phyloP scores from a whole-genome alignment of 352 stramenopile genomes.

The Pythium guiyangense region DNA sequence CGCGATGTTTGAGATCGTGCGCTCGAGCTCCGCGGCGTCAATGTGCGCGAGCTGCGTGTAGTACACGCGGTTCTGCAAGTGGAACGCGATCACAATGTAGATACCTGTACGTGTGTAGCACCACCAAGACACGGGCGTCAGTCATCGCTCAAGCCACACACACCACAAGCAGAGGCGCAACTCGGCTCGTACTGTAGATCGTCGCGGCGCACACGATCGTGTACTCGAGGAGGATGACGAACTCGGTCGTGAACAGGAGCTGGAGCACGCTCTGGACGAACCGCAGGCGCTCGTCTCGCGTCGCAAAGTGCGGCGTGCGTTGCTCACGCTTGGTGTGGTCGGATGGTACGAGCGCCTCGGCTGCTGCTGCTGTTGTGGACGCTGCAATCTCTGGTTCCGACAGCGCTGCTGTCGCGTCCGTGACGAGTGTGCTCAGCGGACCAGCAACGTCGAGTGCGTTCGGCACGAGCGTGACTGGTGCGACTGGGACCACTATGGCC shows the following conservation, averaged over 20 bases:
- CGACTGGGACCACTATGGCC: conserved; percentile 1
- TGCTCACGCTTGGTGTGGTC: background rate
- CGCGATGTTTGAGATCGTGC: conserved; percentile 12
- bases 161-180: background rate
- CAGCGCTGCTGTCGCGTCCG: background rate
- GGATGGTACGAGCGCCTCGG: background rate
- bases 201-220: conserved; percentile 11
- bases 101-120: conserved; percentile 4
- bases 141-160: background rate
- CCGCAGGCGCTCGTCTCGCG: background rate
- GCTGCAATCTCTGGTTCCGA: background rate
- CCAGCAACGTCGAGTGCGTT: too few relatives aligned
- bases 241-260: conserved; percentile 11
- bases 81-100: background rate
- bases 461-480: background rate
- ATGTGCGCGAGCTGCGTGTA: conserved; percentile 6
- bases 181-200: conserved; percentile 10
- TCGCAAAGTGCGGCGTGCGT: background rate
- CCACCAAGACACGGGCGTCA: background rate
- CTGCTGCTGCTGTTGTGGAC: too few relatives aligned
- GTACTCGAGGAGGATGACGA: conserved; percentile 15
- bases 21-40: background rate
- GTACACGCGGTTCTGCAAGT: conserved; percentile 5
- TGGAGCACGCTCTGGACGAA: conserved; percentile 5
- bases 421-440: too few relatives aligned